Evolutionary conservation across 352 stramenopile genomes (phyloP).

Genomic region (Hyaloperonospora brassicae): DNA sequence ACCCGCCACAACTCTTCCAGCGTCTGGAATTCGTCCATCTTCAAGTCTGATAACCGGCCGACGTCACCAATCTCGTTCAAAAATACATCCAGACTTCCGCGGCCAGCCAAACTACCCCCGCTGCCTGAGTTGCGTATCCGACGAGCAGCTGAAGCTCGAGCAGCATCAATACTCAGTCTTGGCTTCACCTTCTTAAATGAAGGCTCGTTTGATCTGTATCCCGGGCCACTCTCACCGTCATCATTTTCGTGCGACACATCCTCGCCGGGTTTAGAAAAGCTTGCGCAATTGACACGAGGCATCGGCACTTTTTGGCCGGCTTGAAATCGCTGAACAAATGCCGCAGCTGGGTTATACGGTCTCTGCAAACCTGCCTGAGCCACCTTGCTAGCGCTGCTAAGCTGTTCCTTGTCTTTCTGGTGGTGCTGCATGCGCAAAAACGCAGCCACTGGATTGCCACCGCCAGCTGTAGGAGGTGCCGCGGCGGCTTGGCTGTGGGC

Average conservation of each 20-base stretch:
- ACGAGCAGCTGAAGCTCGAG: slow-evolving; percentile 57
- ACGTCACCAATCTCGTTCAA: slow-evolving; percentile 76
- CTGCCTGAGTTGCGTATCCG: slow-evolving; percentile 58
- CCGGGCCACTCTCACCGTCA: slow-evolving; percentile 28
- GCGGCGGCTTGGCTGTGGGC: slow-evolving; percentile 37
- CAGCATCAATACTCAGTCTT: slow-evolving; percentile 66
- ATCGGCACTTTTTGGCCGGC: slow-evolving; percentile 38
- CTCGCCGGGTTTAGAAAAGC: slow-evolving; percentile 33
- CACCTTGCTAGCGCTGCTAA: slow-evolving; percentile 9
- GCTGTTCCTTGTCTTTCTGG: slow-evolving; percentile 23
- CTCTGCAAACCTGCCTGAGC: slow-evolving; percentile 14
- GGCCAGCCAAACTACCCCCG: slow-evolving; percentile 39
- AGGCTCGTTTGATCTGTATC: slow-evolving; percentile 34
- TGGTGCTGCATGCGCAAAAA: slow-evolving; percentile 54
- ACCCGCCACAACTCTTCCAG: slow-evolving; percentile 78
- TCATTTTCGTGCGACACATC: slow-evolving; percentile 33
- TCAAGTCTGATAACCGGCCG: slow-evolving; percentile 72
- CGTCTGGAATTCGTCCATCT: slow-evolving; percentile 80
- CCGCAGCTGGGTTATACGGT: slow-evolving; percentile 41
- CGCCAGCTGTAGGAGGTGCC: slow-evolving; percentile 6
- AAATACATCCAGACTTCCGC: slow-evolving; percentile 64
- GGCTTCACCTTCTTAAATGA: slow-evolving; percentile 72
- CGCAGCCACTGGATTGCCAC: slow-evolving; percentile 39
- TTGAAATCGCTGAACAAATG: slow-evolving; percentile 53
- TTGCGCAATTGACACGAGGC: slow-evolving; percentile 18